A percentile compares a stretch with the other conserved stretches of the same genome.
phyloP scores from a whole-genome alignment of 148 eudicot genomes.

The Rhododendron vialii region DNA sequence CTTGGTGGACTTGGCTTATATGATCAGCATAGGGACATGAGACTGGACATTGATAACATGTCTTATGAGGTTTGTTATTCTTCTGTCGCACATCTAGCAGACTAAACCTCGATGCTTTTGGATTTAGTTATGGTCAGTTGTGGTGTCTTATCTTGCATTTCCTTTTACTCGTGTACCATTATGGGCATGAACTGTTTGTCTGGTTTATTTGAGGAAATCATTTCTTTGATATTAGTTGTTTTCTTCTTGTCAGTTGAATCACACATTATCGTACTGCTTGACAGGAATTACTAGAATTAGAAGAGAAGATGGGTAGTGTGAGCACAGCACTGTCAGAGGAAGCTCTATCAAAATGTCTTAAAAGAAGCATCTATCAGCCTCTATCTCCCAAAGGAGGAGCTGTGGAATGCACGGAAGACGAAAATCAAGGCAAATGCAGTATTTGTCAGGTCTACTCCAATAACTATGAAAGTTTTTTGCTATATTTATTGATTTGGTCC shows the following conservation, averaged over 20 bases:
- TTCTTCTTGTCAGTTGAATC: background rate
- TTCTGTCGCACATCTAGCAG: background rate
- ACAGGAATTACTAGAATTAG: slow-evolving; percentile 90
- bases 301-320: slow-evolving; percentile 91
- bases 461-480: background rate
- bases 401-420: slow-evolving; percentile 21
- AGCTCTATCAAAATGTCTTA: slow-evolving; percentile 55
- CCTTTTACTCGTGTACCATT: background rate
- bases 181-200: background rate
- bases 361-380: slow-evolving; percentile 40
- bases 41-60: slow-evolving; percentile 95
- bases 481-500: background rate
- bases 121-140: slow-evolving; percentile 5
- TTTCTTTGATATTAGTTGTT: background rate
- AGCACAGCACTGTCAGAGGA: slow-evolving; percentile 83
- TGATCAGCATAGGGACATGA: slow-evolving; percentile 95
- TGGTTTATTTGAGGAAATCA: background rate
- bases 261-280: background rate
- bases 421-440: slow-evolving; percentile 68
- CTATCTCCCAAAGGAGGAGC: slow-evolving; percentile 12
- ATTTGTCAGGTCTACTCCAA: slow-evolving; percentile 72
- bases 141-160: background rate
- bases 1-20: slow-evolving; percentile 60
- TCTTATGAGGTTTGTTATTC: slow-evolving; percentile 65
- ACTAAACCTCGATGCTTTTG: background rate